phyloP scores from a whole-genome alignment of 306 rosid genomes.

The Cicer cuneatum region DNA sequence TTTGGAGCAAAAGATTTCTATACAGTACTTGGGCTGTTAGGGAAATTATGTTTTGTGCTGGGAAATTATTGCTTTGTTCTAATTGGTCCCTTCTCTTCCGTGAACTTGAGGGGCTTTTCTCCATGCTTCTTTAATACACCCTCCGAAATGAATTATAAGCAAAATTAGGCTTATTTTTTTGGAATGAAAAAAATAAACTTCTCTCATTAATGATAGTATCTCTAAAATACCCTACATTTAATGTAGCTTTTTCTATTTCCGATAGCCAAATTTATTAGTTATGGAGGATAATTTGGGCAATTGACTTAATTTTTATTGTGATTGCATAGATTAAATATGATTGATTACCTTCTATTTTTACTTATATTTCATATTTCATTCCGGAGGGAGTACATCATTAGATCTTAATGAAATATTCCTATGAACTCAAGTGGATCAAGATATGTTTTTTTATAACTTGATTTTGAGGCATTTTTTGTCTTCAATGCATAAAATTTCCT shows the following conservation, averaged over 20 bases:
- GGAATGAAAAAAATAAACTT: too few species aligned
- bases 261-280: too few species aligned
- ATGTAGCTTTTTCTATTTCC: too few species aligned
- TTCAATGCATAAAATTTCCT: constrained; percentile 32
- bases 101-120: constrained; percentile 8
- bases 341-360: too few species aligned
- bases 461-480: not conserved
- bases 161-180: too few species aligned
- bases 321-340: too few species aligned
- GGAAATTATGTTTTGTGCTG: constrained; percentile 1
- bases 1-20: constrained; percentile 26
- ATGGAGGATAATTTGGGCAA: too few species aligned
- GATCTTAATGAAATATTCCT: constrained; percentile 26
- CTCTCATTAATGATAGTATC: too few species aligned
- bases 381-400: not conserved
- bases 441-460: constrained; percentile 17
- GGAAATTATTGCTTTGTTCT: constrained; percentile 20
- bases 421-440: constrained; percentile 3
- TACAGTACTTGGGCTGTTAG: constrained; percentile 39
- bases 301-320: too few species aligned
- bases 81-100: constrained; percentile 22
- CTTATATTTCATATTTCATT: too few species aligned
- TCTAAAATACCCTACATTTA: too few species aligned
- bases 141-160: too few species aligned
- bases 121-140: constrained; percentile 20